Evolutionary conservation across 768 basidiomycete species (phyloP).

Genomic region (Boletus tomentosulus): DNA sequence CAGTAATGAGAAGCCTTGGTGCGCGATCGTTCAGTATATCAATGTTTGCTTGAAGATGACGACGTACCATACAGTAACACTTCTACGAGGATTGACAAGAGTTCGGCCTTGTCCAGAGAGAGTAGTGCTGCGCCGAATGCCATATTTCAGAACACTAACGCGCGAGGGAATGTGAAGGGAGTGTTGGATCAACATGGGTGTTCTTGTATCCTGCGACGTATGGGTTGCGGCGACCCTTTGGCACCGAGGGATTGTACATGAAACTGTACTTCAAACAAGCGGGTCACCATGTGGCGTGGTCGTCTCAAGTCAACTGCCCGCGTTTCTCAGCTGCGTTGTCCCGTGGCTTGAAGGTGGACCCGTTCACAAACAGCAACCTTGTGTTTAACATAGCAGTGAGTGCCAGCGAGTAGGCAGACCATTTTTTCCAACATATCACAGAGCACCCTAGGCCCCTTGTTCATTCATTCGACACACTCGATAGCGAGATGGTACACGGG

Average conservation of each 20-base stretch:
- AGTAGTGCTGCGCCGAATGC: neutral
- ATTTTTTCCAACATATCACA: too few species aligned
- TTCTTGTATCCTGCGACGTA: neutral
- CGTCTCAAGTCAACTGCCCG: neutral
- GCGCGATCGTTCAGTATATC: neutral
- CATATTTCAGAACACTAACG: constrained; percentile 5
- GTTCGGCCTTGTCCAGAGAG: constrained; percentile 15
- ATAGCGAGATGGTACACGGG: too few species aligned
- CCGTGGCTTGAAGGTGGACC: too few species aligned
- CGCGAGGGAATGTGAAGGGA: neutral
- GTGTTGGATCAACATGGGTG: neutral
- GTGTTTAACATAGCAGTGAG: too few species aligned
- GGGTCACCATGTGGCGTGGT: neutral
- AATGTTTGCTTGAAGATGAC: neutral
- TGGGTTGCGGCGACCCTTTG: neutral
- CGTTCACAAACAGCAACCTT: too few species aligned
- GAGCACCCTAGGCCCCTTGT: too few species aligned
- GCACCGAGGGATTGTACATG: neutral
- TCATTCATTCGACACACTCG: too few species aligned
- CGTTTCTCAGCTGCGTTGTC: too few species aligned
- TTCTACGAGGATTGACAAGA: constrained; percentile 16
- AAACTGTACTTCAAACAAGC: neutral
- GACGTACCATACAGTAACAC: constrained; percentile 17
- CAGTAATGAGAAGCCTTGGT: constrained; percentile 32
- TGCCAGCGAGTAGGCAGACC: too few species aligned